These are phyloP conservation scores for Cystofilobasidium macerans DNA, from an alignment of 768 basidiomycete species.

Conservation along the genomic window DNA sequence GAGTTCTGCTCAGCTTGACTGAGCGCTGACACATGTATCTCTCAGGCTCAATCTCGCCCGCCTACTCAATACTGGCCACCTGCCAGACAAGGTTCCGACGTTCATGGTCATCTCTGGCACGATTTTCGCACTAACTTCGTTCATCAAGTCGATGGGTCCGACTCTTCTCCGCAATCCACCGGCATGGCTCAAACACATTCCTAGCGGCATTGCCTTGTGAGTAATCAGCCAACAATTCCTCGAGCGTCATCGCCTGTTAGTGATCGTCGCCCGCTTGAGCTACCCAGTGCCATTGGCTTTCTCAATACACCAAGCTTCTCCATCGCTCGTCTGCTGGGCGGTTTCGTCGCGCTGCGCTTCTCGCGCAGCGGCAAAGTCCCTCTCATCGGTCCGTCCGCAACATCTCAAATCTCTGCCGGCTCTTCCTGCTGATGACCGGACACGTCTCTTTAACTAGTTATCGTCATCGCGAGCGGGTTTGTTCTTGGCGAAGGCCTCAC, in stretches of 20 bases:
- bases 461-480: constrained; percentile 87
- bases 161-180: constrained; percentile 16
- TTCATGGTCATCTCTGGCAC: constrained; percentile 74
- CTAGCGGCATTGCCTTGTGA: constrained; percentile 76
- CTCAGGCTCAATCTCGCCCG: constrained; percentile 41
- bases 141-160: constrained; percentile 49
- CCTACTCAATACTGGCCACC: constrained; percentile 52
- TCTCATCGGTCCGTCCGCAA: constrained; percentile 32
- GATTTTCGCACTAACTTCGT: constrained; percentile 58
- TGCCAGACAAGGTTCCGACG: constrained; percentile 59
- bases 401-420: constrained; percentile 32
- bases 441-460: constrained; percentile 33
- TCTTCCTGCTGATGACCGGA: not conserved
- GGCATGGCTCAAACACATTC: constrained; percentile 53
- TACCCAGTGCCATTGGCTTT: constrained; percentile 46
- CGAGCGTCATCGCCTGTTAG: too few relatives aligned
- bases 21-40: not conserved
- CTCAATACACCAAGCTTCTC: constrained; percentile 92
- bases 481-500: constrained; percentile 89
- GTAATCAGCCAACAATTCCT: too few relatives aligned
- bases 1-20: too few relatives aligned
- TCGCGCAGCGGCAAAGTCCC: constrained; percentile 34
- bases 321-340: constrained; percentile 79
- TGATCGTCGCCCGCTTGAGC: too few relatives aligned
- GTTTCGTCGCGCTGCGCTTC: constrained; percentile 56